Conservation (phyloP, 139 green algal species). For the Volvox reticuliferus region DNA sequence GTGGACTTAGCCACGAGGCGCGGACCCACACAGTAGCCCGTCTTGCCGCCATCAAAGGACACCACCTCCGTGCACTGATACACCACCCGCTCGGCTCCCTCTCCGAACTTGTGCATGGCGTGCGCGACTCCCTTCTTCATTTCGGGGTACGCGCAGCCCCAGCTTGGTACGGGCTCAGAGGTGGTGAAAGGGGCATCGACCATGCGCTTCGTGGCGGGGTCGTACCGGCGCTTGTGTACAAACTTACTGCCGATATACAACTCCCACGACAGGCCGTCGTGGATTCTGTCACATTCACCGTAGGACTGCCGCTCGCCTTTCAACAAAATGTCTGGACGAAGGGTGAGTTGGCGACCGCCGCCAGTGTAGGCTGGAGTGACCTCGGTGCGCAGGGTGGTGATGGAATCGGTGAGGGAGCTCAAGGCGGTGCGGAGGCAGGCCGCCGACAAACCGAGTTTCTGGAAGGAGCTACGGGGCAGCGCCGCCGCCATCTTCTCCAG, state of each 20-base stretch:
- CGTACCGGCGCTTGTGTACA: conserved; percentile 19
- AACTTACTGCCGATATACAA: background rate
- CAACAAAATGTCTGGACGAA: conserved; percentile 40
- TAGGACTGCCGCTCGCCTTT: background rate
- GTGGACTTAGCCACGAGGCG: conserved; percentile 59
- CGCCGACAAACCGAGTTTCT: conserved; percentile 57
- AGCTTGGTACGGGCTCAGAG: too few relatives aligned
- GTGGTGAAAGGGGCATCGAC: background rate
- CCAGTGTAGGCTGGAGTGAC: background rate
- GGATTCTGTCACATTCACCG: background rate
- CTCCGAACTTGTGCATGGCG: conserved; percentile 21
- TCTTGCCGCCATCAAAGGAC: conserved; percentile 10
- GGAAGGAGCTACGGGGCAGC: conserved; percentile 53
- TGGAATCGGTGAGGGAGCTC: conserved; percentile 46
- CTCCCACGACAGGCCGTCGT: conserved; percentile 9
- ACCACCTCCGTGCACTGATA: conserved; percentile 57
- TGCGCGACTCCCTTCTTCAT: conserved; percentile 30
- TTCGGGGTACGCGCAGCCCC: background rate
- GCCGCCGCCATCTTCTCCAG: conserved; percentile 51
- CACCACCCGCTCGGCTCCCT: conserved; percentile 56
- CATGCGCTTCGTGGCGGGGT: background rate
- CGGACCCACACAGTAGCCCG: conserved; percentile 19
- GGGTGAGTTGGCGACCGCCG: background rate
- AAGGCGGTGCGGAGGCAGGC: conserved; percentile 54
- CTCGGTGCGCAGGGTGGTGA: conserved; percentile 47